Evolutionary conservation across 2,329 filamentous ascomycete genomes (phyloP), one percentile per base, ranked within the genome.

Genomic region (Cyanodermella asteris): DNA sequence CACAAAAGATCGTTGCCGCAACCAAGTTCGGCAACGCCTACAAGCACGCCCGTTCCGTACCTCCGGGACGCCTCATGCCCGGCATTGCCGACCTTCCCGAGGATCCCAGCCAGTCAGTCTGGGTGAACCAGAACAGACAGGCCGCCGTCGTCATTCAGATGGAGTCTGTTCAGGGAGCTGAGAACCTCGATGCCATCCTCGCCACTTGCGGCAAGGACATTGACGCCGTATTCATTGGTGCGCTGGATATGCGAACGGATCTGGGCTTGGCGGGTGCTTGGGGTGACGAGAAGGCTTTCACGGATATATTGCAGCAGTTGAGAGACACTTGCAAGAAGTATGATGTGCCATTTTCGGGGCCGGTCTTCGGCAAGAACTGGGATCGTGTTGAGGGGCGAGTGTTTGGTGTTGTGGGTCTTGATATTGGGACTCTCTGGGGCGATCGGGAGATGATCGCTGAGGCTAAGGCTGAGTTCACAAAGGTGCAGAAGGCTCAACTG

Each of bases 81-180:
- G 46, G 45, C 15, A n/a, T 57, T 16, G 50, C 50, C 1, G 54
- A 58, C 36, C 36, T 13, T 4, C 27, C 44, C 11, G 37, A 34
- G 22, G 43, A 54, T 27, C 27, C 42, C 7, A 30, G 29, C n/a
- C 30, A 38, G 4, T 43, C 49, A 16, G 29, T 56, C 6, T 44
- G 46, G 30, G 37, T 47, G 30, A 50, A 47, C 31, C 25, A 55
- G 16, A 59, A 59, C 37, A 36, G 51, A 25, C 55, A 57, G 36
- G 53, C 55, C 1, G 55, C 55, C 22, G 38, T 59, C 29, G 50
- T 57, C 41, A 53, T 59, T 23, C 55, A 59, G 36, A 52, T 59
- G 19, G 56, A 59, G 37, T 40, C 45, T 1, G 34, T 50, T 4
- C 38, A 45, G 25, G 55, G 45, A 21, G 41, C 58, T 29, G 37